These are phyloP conservation scores for Fusarium multiceps DNA, from an alignment of 2,329 filamentous ascomycete genomes.

Conservation along the genomic window DNA sequence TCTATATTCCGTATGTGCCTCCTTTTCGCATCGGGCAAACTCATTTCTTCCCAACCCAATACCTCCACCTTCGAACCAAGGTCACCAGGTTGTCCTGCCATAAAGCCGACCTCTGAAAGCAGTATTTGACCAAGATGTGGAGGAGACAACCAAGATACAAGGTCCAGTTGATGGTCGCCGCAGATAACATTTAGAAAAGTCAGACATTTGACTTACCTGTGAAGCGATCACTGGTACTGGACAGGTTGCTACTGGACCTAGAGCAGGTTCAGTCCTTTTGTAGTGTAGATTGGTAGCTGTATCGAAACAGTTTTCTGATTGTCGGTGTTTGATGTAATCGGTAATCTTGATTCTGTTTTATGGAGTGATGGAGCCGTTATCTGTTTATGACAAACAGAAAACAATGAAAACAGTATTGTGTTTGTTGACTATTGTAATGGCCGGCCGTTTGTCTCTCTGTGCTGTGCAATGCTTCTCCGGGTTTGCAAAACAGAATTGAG, in stretches of 20 bases:
- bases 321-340: background rate
- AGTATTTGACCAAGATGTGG: background rate
- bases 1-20: slow-evolving; percentile 9
- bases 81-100: background rate
- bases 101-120: background rate
- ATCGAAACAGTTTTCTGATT: background rate
- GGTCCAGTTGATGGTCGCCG: background rate
- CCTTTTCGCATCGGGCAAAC: slow-evolving; percentile 7
- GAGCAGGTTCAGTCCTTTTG: background rate
- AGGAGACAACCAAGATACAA: background rate
- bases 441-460: background rate
- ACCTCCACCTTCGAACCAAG: background rate
- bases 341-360: background rate
- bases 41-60: slow-evolving; percentile 11
- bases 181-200: background rate
- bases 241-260: background rate
- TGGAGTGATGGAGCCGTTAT: background rate
- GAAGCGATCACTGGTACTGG: background rate
- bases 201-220: slow-evolving; percentile 16
- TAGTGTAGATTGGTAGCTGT: background rate
- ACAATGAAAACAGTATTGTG: background rate
- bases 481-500: background rate
- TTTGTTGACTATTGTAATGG: background rate
- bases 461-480: background rate
- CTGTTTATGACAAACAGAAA: background rate